Percentiles rank a stretch among this genome's conserved stretches.
These are phyloP conservation scores for Aspergillus transmontanensis DNA, from an alignment of 2,329 filamentous ascomycete genomes.

Conservation along the genomic window DNA sequence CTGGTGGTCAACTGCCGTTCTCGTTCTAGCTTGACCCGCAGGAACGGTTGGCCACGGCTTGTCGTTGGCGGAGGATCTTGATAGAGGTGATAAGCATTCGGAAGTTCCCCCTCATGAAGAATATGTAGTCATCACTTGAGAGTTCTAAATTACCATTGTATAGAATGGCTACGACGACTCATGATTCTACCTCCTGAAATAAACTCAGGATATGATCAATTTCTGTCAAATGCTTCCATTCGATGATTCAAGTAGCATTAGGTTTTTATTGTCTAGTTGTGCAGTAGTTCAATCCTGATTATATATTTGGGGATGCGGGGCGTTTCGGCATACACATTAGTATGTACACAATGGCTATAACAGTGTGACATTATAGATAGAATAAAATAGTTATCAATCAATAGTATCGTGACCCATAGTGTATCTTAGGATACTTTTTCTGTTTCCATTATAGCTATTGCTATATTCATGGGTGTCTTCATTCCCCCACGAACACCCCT, in stretches of 20 bases:
- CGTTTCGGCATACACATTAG: neutral
- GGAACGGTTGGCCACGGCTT: neutral
- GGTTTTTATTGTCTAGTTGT: neutral
- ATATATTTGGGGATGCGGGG: neutral
- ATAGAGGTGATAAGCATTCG: neutral
- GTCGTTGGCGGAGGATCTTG: neutral
- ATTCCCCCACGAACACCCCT: neutral
- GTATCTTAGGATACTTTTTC: neutral
- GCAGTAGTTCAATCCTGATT: neutral
- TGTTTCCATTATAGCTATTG: neutral
- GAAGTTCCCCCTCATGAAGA: no score
- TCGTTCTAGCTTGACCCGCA: conserved; percentile 19
- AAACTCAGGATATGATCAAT: neutral
- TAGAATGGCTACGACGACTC: neutral
- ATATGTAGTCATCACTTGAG: neutral
- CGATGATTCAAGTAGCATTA: neutral
- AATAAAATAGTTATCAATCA: neutral
- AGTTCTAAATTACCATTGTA: neutral
- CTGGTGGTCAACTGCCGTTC: conserved; percentile 12
- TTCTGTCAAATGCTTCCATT: neutral
- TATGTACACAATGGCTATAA: neutral
- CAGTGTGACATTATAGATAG: neutral
- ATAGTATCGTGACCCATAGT: neutral
- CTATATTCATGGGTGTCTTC: neutral
- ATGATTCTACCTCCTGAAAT: neutral